These are phyloP conservation scores for Eucalyptus guilfoylei DNA, from an alignment of 345 rosid genomes.

Conservation along the genomic window DNA sequence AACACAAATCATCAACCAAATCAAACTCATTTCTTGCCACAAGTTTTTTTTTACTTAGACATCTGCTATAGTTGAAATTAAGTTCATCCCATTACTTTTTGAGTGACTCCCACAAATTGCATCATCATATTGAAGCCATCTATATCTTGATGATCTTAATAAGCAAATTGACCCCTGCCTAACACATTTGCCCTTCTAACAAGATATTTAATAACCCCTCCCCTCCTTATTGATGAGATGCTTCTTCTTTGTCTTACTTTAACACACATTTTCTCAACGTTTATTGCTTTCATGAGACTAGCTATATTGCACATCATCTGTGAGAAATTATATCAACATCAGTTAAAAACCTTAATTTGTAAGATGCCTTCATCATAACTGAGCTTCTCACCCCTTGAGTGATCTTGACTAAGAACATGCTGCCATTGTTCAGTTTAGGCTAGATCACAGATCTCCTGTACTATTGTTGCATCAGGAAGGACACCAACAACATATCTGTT, in stretches of 20 bases:
- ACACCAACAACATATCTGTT: neutral
- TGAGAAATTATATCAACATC: neutral
- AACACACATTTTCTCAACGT: neutral
- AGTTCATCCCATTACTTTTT: neutral
- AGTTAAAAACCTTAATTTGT: neutral
- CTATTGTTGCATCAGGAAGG: neutral
- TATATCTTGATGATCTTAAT: neutral
- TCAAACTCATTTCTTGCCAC: neutral
- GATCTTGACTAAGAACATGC: neutral
- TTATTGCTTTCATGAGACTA: neutral
- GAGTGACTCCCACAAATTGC: neutral
- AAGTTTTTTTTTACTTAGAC: neutral
- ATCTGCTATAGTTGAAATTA: neutral
- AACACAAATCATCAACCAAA: neutral
- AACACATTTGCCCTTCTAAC: neutral
- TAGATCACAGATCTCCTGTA: neutral
- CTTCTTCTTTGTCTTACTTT: neutral
- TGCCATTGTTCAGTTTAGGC: neutral
- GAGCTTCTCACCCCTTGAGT: neutral
- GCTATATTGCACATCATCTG: neutral
- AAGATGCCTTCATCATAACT: neutral
- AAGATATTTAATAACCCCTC: neutral
- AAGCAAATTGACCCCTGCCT: neutral
- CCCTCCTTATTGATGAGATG: neutral
- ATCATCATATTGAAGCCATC: neutral